phyloP scores from a whole-genome alignment of 2,329 filamentous ascomycete species.

The Apiospora aurea region DNA sequence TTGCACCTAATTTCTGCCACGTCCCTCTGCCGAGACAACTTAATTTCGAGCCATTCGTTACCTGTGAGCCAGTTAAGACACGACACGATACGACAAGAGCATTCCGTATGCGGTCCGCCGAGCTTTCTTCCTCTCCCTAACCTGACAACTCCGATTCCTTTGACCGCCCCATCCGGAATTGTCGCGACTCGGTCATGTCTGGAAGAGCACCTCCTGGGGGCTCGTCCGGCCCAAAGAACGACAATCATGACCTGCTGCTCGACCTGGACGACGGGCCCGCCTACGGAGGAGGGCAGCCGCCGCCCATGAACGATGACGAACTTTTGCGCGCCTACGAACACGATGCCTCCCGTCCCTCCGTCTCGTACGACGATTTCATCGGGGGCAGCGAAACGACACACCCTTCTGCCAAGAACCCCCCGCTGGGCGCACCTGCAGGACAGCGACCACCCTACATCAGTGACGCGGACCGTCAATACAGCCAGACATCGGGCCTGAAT shows the following conservation, averaged over 20 bases:
- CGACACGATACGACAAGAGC: not conserved
- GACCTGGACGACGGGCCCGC: slow-evolving; percentile 75
- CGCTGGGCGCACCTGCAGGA: slow-evolving; percentile 39
- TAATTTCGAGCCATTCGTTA: slow-evolving; percentile 20
- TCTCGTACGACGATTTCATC: slow-evolving; percentile 95
- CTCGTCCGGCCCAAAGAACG: slow-evolving; percentile 52
- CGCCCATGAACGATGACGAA: slow-evolving; percentile 82
- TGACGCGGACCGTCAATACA: slow-evolving; percentile 57
- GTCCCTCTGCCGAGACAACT: slow-evolving; percentile 3
- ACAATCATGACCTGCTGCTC: slow-evolving; percentile 68
- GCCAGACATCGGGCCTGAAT: slow-evolving; percentile 81
- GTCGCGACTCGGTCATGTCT: slow-evolving; percentile 58
- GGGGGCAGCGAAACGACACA: slow-evolving; percentile 70
- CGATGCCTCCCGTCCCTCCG: slow-evolving; percentile 75
- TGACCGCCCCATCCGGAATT: not conserved
- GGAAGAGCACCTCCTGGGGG: slow-evolving; percentile 62
- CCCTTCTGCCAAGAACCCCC: slow-evolving; percentile 51
- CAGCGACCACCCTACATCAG: slow-evolving; percentile 52
- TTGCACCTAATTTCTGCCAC: slow-evolving; percentile 12
- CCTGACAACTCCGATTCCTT: slow-evolving; percentile 9
- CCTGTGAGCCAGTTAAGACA: not conserved
- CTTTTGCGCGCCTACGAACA: slow-evolving; percentile 75
- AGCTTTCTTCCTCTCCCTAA: slow-evolving; percentile 3
- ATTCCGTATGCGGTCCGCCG: slow-evolving; percentile 13
- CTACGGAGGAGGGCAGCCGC: slow-evolving; percentile 74